Conservation (phyloP, 75 land plant genomes). For the Larix kaempferi region DNA sequence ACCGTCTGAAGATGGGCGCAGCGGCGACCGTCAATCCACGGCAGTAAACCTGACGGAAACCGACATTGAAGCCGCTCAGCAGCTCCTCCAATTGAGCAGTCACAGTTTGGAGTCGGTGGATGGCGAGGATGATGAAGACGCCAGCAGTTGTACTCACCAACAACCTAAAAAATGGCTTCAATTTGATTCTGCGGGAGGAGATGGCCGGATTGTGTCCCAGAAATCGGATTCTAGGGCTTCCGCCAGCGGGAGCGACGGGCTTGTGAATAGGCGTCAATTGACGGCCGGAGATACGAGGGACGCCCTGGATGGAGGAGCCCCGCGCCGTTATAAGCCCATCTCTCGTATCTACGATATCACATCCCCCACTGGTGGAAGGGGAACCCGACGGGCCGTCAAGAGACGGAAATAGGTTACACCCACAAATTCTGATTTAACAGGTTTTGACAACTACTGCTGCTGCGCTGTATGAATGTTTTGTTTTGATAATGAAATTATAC, state of each 20-base stretch:
- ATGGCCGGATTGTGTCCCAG: no score
- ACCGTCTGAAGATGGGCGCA: neutral
- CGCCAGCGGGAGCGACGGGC: neutral
- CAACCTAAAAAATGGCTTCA: no score
- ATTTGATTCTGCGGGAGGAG: neutral
- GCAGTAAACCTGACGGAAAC: slow-evolving; percentile 3
- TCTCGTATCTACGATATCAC: neutral
- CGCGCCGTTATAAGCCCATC: neutral
- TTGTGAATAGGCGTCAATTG: neutral
- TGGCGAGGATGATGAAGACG: neutral
- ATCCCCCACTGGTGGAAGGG: neutral
- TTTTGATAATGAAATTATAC: no score
- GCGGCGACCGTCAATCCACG: neutral
- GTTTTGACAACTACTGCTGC: no score
- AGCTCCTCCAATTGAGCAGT: slow-evolving; percentile 8
- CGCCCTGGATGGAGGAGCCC: neutral
- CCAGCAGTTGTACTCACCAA: neutral
- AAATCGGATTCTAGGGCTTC: neutral
- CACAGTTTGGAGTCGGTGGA: neutral
- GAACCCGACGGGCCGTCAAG: neutral
- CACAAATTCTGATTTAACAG: no score
- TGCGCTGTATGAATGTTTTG: no score
- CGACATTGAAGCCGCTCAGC: neutral
- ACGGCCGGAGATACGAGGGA: neutral
- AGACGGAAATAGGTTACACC: neutral